phyloP scores from a whole-genome alignment of 768 basidiomycete species.

The Lactarius sp. region DNA sequence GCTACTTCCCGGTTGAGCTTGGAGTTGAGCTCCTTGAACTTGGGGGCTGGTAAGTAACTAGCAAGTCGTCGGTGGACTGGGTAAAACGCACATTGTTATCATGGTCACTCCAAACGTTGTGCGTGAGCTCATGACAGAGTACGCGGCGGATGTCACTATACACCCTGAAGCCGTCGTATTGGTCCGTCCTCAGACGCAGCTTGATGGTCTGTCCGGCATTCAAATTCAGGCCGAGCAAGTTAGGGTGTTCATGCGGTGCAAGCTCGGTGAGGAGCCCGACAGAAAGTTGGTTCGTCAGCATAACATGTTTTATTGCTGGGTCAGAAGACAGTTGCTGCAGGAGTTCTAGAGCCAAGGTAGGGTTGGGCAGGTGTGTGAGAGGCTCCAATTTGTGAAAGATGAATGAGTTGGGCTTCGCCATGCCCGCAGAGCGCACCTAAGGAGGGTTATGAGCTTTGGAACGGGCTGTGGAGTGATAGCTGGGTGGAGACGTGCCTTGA shows the following conservation, averaged over 20 bases:
- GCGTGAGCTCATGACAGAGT: constrained; percentile 72
- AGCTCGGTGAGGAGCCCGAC: constrained; percentile 72
- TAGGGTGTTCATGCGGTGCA: constrained; percentile 69
- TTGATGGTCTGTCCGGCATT: constrained; percentile 60
- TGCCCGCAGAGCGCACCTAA: constrained; percentile 55
- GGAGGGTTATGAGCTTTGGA: neutral
- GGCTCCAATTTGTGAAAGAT: constrained; percentile 63
- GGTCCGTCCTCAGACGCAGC: constrained; percentile 62
- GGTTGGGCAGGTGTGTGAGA: constrained; percentile 59
- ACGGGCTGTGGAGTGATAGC: neutral
- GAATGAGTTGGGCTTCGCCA: constrained; percentile 38
- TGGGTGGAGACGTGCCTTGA: constrained; percentile 42
- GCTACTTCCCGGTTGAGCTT: constrained; percentile 66
- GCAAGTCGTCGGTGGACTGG: neutral
- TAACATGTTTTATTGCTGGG: constrained; percentile 63
- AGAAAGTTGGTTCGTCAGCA: constrained; percentile 63
- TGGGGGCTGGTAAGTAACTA: neutral
- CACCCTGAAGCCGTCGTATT: constrained; percentile 64
- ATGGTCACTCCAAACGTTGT: constrained; percentile 71
- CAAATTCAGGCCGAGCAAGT: constrained; percentile 63
- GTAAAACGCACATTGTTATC: constrained; percentile 57
- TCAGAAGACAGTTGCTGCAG: constrained; percentile 61
- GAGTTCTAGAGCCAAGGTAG: constrained; percentile 48
- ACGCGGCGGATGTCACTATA: constrained; percentile 63
- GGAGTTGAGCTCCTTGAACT: constrained; percentile 78